Conservation (phyloP, 164 flowering plant genomes). For the Liriodendron chinense region DNA sequence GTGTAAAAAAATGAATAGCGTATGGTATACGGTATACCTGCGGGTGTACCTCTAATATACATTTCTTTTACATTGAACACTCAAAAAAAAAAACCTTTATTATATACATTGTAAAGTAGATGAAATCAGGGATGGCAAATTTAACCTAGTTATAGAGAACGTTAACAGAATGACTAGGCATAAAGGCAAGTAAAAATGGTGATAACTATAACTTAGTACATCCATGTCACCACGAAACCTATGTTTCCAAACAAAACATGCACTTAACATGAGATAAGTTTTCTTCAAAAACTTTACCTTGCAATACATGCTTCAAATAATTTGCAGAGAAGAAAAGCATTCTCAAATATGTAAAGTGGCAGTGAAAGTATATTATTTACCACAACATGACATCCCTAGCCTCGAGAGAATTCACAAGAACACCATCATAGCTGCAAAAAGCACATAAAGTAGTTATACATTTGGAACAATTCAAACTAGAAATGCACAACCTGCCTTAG, state of each 20-base stretch:
- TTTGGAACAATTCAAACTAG: background rate
- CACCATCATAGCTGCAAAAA: constrained; percentile 81
- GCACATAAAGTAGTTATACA: background rate
- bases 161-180: background rate
- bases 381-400: constrained; percentile 53
- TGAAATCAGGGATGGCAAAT: background rate
- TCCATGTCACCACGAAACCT: background rate
- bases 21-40: too few species aligned
- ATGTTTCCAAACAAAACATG: background rate
- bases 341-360: background rate
- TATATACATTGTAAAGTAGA: background rate
- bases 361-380: constrained; percentile 30
- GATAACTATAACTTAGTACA: background rate
- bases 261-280: background rate
- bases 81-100: too few species aligned
- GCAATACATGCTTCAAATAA: background rate
- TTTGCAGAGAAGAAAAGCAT: background rate
- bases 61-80: too few species aligned
- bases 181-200: background rate
- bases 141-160: too few species aligned
- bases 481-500: background rate
- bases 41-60: too few species aligned
- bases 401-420: constrained; percentile 78
- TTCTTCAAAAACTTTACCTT: background rate
- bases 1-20: too few species aligned